Conservation (phyloP, 768 basidiomycete genomes). For the Kwoniella dejecticola region DNA sequence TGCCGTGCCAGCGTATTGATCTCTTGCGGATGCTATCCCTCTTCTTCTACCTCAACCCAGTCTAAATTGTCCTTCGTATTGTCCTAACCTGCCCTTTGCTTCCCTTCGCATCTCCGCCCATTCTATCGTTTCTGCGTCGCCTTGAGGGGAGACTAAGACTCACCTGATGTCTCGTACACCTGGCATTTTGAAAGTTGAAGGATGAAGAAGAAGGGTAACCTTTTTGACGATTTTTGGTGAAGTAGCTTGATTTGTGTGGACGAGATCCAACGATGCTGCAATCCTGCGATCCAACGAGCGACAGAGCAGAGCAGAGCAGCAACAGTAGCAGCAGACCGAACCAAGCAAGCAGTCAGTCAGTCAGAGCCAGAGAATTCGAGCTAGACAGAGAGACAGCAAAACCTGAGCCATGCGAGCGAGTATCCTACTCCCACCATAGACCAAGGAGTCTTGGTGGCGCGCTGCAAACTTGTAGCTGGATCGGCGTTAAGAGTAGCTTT, state of each 20-base stretch:
- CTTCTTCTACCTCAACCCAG: too few species aligned
- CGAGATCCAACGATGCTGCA: neutral
- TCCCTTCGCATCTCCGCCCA: neutral
- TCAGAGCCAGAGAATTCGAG: too few species aligned
- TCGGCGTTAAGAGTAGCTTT: constrained; percentile 9
- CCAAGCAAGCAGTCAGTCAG: too few species aligned
- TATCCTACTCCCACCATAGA: neutral
- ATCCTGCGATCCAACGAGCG: neutral
- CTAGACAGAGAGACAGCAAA: neutral
- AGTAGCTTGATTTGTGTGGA: neutral
- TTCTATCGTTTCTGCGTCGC: neutral
- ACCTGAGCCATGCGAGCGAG: neutral
- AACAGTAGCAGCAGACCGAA: neutral
- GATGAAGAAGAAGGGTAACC: constrained; percentile 24
- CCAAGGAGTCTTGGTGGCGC: neutral
- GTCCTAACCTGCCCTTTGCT: neutral
- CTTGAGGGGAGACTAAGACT: constrained; percentile 28
- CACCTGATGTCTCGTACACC: constrained; percentile 61
- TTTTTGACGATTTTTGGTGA: neutral
- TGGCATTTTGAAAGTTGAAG: constrained; percentile 57
- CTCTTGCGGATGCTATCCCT: too few species aligned
- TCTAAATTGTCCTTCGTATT: neutral
- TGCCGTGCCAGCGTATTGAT: too few species aligned
- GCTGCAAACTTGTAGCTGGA: neutral
- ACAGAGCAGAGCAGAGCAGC: neutral